These are phyloP conservation scores for Dendrobium nobile DNA, from an alignment of 106 monocot genomes.

Conservation along the genomic window DNA sequence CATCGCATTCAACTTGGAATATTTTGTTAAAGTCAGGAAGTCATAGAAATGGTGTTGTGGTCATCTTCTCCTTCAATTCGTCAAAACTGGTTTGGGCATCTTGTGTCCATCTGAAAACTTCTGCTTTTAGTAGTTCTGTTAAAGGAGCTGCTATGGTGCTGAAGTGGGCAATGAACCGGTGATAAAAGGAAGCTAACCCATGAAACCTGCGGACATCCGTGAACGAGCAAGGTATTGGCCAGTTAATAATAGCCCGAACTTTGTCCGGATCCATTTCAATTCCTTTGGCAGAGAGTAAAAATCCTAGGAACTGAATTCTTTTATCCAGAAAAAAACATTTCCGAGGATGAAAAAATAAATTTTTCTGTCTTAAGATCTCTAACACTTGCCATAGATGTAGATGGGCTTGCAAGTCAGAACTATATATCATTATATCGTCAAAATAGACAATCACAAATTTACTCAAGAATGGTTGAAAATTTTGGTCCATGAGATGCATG, in stretches of 20 bases:
- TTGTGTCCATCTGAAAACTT: background rate
- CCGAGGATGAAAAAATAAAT: background rate
- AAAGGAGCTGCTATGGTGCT: slow-evolving; percentile 4
- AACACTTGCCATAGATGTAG: background rate
- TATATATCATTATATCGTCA: slow-evolving; percentile 8
- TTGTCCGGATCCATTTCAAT: background rate
- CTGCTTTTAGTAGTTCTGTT: background rate
- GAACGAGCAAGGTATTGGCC: background rate
- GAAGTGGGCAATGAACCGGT: background rate
- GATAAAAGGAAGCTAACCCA: background rate
- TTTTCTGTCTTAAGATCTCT: background rate
- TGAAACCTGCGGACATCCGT: slow-evolving; percentile 1
- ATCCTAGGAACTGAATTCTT: background rate
- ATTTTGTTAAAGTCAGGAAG: background rate
- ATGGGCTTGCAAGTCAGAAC: background rate
- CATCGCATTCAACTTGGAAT: slow-evolving; percentile 9
- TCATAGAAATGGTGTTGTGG: background rate
- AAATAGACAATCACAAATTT: background rate
- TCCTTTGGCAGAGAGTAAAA: background rate
- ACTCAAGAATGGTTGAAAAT: no score
- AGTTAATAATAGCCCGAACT: background rate
- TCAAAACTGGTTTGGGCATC: background rate
- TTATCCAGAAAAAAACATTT: background rate
- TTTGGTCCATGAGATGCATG: background rate
- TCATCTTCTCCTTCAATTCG: background rate